A percentile compares a stretch with the other conserved stretches of the same genome.
Conservation (phyloP, 768 basidiomycete species). For the Boletus barrowsii region DNA sequence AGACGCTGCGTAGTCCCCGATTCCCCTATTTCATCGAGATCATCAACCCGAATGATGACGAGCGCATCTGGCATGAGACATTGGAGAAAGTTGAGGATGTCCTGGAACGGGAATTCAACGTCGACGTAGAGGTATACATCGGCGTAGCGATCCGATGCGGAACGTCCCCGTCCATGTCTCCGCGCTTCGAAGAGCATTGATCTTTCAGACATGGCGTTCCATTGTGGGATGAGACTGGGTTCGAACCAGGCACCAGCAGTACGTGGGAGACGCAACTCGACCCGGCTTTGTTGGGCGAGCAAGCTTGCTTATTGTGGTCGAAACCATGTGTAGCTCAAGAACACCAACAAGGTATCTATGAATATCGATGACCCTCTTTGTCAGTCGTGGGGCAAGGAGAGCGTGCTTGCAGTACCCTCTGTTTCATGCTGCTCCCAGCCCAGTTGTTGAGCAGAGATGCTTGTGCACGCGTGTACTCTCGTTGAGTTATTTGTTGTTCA, state of each 20-base stretch:
- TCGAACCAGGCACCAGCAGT: conserved; percentile 1
- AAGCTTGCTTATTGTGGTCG: neutral
- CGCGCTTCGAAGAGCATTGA: neutral
- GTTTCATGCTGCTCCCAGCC: neutral
- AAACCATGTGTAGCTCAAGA: neutral
- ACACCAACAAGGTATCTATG: neutral
- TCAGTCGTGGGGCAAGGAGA: neutral
- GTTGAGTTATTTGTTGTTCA: neutral
- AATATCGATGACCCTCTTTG: too few relatives aligned
- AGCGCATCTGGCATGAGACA: conserved; percentile 7
- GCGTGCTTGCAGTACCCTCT: neutral
- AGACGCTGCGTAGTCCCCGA: conserved; percentile 2
- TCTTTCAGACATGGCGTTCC: neutral
- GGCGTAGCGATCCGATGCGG: neutral
- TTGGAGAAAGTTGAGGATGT: conserved; percentile 6
- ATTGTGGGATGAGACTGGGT: neutral
- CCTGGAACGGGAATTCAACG: neutral
- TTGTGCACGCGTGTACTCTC: neutral
- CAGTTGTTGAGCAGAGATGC: neutral
- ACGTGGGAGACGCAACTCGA: conserved; percentile 3
- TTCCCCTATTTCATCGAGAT: neutral
- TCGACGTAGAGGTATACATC: conserved; percentile 7
- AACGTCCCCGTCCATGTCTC: neutral
- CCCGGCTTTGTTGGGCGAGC: neutral
- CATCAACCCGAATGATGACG: conserved; percentile 3